Base-by-base conservation (phyloP, 2,329 filamentous ascomycete genomes). In the Cladophialophora yegresii region DNA sequence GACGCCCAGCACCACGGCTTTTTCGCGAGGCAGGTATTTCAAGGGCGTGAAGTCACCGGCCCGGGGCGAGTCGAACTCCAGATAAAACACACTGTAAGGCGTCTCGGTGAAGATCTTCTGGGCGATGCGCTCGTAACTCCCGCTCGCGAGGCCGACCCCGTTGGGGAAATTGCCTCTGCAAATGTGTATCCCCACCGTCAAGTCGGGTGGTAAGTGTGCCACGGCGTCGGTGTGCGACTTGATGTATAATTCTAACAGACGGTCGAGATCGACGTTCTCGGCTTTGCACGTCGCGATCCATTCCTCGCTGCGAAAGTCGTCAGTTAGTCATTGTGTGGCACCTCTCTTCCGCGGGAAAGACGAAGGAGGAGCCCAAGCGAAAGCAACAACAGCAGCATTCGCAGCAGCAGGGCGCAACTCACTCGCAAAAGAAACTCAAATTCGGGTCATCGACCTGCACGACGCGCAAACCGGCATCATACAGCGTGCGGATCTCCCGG, bases 201-300 rank as follows among this genome's bases (percentile, higher is more conserved):
- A 32, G 51, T 69, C 65, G 22, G 63, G 6, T 5, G 65, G 65
- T 7, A 65, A 28, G 5, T 58, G 54, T 1, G 5, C 22, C 28
- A 65, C 45, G 16, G 58, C 62, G 45, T 65, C 62, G 50, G 71
- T 84, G 83, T 71, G 81, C 79, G 72, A 91, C 66, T 83, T 81
- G 75, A 93, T 89, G 77, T 93, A 93, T 30, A 87, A 85, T 70
- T 91, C 87, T 23, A 93, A 84, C 51, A 91, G 85, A 69, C 88
- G 86, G 54, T 90, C 88, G 59, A 84, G 84, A 74, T 92, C 91
- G 71, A 87, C 82, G 54, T 82, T 77, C 73, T 92, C 89, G 13
- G 83, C 83, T 60, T 84, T 84, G 85, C 88, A 91, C 16, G 88
- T 89, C 54, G 84, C 78, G 40, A 89, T 83, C 84, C 91, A 91